Percentiles rank a stretch among this genome's conserved stretches.
Conservation (phyloP, 1,284 basidiomycete species). For the Agroathelia rolfsii region DNA sequence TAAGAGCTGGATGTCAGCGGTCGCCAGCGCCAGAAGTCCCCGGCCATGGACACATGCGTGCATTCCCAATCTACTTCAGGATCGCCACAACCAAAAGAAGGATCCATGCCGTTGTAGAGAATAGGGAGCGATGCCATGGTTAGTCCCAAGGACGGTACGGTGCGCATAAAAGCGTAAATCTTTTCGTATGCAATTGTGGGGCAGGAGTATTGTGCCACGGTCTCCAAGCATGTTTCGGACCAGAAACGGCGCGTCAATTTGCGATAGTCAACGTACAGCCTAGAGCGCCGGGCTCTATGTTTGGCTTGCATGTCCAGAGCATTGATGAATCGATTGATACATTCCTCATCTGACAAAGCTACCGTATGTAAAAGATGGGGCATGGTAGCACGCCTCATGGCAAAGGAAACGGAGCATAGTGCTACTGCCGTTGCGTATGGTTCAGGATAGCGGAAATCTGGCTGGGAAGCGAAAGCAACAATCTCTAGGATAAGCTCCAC, state of each 20-base stretch:
- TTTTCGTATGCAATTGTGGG: constrained; percentile 6
- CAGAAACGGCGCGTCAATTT: constrained; percentile 22
- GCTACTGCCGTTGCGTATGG: constrained; percentile 22
- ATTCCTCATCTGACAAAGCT: constrained; percentile 17
- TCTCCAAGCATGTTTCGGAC: constrained; percentile 20
- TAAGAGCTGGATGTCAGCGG: constrained; percentile 20
- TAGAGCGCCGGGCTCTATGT: constrained; percentile 12
- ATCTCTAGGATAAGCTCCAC: constrained; percentile 26
- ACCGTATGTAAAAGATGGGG: constrained; percentile 28
- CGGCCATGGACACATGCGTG: too few relatives aligned
- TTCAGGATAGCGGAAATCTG: constrained; percentile 11
- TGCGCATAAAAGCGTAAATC: constrained; percentile 6
- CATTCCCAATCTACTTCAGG: too few relatives aligned
- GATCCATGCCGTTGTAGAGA: constrained; percentile 8
- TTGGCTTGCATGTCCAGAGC: constrained; percentile 19
- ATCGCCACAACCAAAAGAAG: too few relatives aligned
- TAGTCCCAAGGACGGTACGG: constrained; percentile 6
- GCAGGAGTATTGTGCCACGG: constrained; percentile 16
- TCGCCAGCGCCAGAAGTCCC: constrained; percentile 24
- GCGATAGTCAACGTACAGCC: constrained; percentile 23
- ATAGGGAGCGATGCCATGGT: constrained; percentile 5
- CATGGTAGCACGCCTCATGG: constrained; percentile 23
- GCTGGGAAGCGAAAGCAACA: constrained; percentile 20
- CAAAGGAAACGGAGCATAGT: constrained; percentile 24
- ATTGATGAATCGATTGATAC: constrained; percentile 22